Conservation (phyloP, 352 stramenopile genomes). For the Globisporangium camurandrum region DNA sequence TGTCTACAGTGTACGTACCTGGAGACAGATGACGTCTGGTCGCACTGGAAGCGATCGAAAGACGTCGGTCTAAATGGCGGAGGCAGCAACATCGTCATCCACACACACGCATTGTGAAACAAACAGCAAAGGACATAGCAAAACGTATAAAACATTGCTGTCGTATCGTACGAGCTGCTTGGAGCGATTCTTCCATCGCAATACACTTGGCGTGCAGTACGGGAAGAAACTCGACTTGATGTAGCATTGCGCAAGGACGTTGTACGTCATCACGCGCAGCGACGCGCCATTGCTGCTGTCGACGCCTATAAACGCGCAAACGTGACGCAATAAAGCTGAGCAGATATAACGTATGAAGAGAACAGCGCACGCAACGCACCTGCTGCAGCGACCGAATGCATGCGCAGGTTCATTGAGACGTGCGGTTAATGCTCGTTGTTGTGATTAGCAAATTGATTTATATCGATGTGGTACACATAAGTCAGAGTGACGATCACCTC, state of each 20-base stretch:
- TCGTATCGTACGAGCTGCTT: conserved; percentile 58
- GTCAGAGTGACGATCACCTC: too few species aligned
- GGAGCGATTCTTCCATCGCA: conserved; percentile 72
- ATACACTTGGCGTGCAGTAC: conserved; percentile 50
- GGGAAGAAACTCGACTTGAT: conserved; percentile 73
- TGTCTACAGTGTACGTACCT: conserved; percentile 39
- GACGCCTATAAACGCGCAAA: not conserved
- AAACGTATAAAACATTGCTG: not conserved
- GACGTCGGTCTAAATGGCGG: conserved; percentile 29
- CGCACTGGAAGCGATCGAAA: conserved; percentile 51
- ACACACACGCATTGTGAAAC: not conserved
- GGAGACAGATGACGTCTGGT: conserved; percentile 68
- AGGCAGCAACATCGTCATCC: not conserved
- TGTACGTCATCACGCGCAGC: conserved; percentile 82
- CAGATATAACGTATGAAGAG: too few species aligned
- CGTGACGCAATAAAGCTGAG: too few species aligned
- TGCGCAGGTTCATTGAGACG: too few species aligned
- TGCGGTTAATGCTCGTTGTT: too few species aligned
- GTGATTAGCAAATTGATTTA: too few species aligned
- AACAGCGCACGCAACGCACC: too few species aligned
- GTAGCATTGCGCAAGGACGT: conserved; percentile 80
- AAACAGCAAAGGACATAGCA: not conserved
- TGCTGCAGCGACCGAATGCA: too few species aligned
- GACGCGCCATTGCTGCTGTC: conserved; percentile 11
- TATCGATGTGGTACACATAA: too few species aligned